Evolutionary conservation across 2,329 filamentous ascomycete genomes (phyloP).

Genomic region (Curvularia sp.): DNA sequence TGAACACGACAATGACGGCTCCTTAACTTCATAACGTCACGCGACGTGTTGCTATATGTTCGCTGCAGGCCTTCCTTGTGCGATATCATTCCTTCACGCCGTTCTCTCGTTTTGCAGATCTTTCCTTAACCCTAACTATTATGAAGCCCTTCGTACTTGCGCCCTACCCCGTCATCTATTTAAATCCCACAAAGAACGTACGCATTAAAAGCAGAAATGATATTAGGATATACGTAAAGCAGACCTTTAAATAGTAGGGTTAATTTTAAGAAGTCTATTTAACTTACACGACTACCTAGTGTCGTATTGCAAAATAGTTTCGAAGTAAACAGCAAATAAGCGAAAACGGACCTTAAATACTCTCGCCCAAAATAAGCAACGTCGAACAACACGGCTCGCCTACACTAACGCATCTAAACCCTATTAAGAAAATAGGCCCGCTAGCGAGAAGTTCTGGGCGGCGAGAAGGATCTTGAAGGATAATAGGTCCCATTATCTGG

Average conservation of each 20-base stretch:
- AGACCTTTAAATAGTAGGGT: slow-evolving; percentile 1
- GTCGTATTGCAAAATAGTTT: no score
- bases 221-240: slow-evolving; percentile 3
- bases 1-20: slow-evolving; percentile 5
- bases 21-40: slow-evolving; percentile 5
- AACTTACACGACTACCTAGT: no score
- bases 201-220: slow-evolving; percentile 4
- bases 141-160: slow-evolving; percentile 6
- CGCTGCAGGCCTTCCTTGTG: neutral
- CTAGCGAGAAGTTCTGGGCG: no score
- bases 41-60: slow-evolving; percentile 7
- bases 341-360: no score
- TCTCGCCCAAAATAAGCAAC: no score
- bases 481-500: no score
- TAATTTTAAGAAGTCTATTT: slow-evolving; percentile 5
- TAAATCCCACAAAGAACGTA: slow-evolving; percentile 7
- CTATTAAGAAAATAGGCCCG: no score
- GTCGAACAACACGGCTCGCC: no score
- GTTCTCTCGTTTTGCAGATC: neutral
- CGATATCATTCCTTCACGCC: neutral
- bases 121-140: slow-evolving; percentile 1
- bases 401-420: no score
- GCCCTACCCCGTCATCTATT: slow-evolving; percentile 3
- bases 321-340: no score
- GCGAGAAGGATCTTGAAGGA: no score